Evolutionary conservation across 495 filamentous ascomycete species (phyloP), one percentile per base, ranked within the genome.

Genomic region (Tuber melanosporum): DNA sequence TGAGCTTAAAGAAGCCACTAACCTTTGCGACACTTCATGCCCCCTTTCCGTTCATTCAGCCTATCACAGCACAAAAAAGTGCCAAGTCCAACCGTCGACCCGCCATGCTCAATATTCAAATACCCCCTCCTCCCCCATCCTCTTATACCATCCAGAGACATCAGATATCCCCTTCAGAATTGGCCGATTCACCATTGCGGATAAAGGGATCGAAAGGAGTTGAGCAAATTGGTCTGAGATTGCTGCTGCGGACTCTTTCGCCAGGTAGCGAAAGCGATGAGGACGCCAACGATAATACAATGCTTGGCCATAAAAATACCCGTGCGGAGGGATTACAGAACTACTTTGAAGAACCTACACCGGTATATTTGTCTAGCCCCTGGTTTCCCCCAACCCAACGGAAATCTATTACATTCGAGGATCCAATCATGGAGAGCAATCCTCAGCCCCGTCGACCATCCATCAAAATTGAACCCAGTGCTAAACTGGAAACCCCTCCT

Each of bases 221-320:
- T n/a, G 73, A 77, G 42, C 77, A 73, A 36, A 78, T 74, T 62
- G 78, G 78, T 15, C 43, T 80, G 36, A 77, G 79, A 45, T 76
- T 80, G 66, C 72, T 80, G 75, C 80, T 72, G 43, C 71, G 76
- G 66, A 80, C 78, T 4, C 78, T 80, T 41, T 78, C 76, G 19
- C 71, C 75, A 43, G 77, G 73, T 36, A 57, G 72, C 19, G 73
- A 71, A 1, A 44, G 73, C n/a, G 78, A 80, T 41, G 71, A 70
- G 39, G 44, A 72, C 36, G 71, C 66, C 71, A 76, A 69, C 46
- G 71, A 79, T 47, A 73, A 76, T 46, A 52, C 74, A 39, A 57
- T 45, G 70, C 69, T 41, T 70, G 62, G 43, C 42, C 71, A 72
- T n/a, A 72, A 32, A 41, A 75, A 42, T n/a, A 6, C 42, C 46